These are phyloP conservation scores for Trebouxiophyceae sp. DNA, from an alignment of 163 green algal species.

Conservation along the genomic window DNA sequence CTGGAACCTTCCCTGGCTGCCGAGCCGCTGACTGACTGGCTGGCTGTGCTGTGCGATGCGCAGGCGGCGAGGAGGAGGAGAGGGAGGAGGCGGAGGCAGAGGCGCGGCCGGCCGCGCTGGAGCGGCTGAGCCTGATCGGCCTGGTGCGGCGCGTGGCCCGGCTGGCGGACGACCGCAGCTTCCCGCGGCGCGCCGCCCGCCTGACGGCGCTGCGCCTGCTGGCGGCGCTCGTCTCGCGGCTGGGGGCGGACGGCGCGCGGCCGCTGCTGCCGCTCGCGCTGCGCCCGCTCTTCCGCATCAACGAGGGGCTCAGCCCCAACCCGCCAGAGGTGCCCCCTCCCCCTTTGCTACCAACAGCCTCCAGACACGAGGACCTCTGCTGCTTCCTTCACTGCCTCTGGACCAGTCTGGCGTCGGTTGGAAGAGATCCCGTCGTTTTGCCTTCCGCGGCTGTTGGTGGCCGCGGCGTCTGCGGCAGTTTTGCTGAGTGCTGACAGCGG, in stretches of 20 bases:
- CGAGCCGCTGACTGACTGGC: too few species aligned
- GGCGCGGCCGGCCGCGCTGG: slow-evolving; percentile 3
- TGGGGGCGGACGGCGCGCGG: slow-evolving; percentile 30
- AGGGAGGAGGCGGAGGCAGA: neutral
- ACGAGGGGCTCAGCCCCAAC: slow-evolving; percentile 32
- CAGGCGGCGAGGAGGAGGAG: neutral
- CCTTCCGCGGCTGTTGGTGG: too few species aligned
- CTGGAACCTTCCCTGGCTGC: too few species aligned
- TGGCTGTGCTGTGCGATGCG: slow-evolving; percentile 6
- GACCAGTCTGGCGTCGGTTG: neutral
- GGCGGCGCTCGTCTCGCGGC: slow-evolving; percentile 41
- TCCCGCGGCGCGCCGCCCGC: slow-evolving; percentile 16
- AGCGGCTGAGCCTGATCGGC: slow-evolving; percentile 42
- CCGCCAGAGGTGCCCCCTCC: slow-evolving; percentile 17
- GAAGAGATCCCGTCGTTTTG: too few species aligned
- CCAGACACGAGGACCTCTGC: too few species aligned
- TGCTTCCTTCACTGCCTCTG: too few species aligned
- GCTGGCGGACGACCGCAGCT: slow-evolving; percentile 48
- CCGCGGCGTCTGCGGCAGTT: too few species aligned
- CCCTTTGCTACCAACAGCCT: too few species aligned
- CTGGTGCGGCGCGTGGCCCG: slow-evolving; percentile 59
- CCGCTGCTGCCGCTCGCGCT: slow-evolving; percentile 58
- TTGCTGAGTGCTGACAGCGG: too few species aligned
- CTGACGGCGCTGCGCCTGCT: slow-evolving; percentile 60
- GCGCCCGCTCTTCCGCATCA: slow-evolving; percentile 67